Conservation (phyloP, 2,329 filamentous ascomycete genomes). For the Aspergillus sclerotialis region DNA sequence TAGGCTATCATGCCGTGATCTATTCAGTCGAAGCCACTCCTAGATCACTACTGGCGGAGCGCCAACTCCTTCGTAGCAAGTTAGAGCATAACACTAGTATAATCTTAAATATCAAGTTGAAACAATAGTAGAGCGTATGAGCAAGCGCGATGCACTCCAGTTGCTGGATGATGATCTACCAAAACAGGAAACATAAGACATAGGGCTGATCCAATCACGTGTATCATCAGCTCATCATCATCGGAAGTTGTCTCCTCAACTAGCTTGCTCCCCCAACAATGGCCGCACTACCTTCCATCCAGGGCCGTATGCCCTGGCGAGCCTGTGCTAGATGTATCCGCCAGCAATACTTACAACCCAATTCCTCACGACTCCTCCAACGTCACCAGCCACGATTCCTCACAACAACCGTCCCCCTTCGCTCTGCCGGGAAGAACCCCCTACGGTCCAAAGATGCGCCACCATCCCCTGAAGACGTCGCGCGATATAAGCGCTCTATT, state of each 20-base stretch:
- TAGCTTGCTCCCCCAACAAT: slow-evolving; percentile 3
- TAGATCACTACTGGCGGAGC: no score
- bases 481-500: slow-evolving; percentile 25
- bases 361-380: slow-evolving; percentile 1
- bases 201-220: slow-evolving; percentile 8
- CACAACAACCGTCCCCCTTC: slow-evolving; percentile 21
- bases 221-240: not conserved
- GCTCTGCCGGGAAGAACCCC: slow-evolving; percentile 20
- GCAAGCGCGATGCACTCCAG: no score
- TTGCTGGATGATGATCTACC: no score
- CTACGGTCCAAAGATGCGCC: slow-evolving; percentile 18
- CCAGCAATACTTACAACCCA: slow-evolving; percentile 11
- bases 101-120: no score
- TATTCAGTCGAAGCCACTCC: no score
- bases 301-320: slow-evolving; percentile 15
- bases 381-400: slow-evolving; percentile 11
- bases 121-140: no score
- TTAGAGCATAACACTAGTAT: no score
- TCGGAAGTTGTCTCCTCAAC: slow-evolving; percentile 1
- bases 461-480: slow-evolving; percentile 16
- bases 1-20: no score
- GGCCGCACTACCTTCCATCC: slow-evolving; percentile 8
- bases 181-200: not conserved
- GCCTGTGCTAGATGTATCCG: slow-evolving; percentile 19
- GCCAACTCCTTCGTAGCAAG: no score